phyloP scores from a whole-genome alignment of 2,329 filamentous ascomycete genomes.

The Fusarium avenaceum region DNA sequence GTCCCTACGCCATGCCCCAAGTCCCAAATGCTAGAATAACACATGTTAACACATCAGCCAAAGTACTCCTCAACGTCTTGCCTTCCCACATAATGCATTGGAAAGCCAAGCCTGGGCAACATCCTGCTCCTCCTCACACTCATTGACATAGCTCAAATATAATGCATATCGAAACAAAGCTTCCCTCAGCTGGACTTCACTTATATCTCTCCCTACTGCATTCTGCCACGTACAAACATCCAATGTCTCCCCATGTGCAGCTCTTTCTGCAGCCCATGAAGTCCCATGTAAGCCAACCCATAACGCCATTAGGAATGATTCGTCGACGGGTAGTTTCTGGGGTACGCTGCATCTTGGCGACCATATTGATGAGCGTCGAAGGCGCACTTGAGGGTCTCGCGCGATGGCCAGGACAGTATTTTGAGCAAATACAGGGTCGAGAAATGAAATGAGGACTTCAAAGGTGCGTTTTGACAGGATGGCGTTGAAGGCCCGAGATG shows the following conservation, averaged over 20 bases:
- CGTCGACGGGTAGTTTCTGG: conserved; percentile 46
- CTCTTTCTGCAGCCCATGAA: conserved; percentile 40
- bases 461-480: conserved; percentile 50
- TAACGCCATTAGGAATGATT: conserved; percentile 53
- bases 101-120: conserved; percentile 53
- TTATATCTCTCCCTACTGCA: conserved; percentile 41
- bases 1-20: background rate
- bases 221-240: conserved; percentile 37
- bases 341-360: conserved; percentile 55
- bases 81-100: conserved; percentile 36
- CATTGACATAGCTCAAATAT: conserved; percentile 53
- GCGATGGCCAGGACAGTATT: conserved; percentile 43
- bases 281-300: conserved; percentile 48
- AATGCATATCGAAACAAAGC: conserved; percentile 54
- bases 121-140: conserved; percentile 43
- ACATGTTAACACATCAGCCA: background rate
- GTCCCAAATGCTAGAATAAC: background rate
- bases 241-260: conserved; percentile 13
- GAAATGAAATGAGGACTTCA: conserved; percentile 49
- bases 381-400: conserved; percentile 42
- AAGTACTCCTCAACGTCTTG: conserved; percentile 1
- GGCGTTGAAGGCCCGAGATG: conserved; percentile 52
- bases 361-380: conserved; percentile 50
- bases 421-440: conserved; percentile 47
- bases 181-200: conserved; percentile 45